Base-by-base conservation (phyloP, 2,329 filamentous ascomycete genomes). In the Talaromyces sp. region DNA sequence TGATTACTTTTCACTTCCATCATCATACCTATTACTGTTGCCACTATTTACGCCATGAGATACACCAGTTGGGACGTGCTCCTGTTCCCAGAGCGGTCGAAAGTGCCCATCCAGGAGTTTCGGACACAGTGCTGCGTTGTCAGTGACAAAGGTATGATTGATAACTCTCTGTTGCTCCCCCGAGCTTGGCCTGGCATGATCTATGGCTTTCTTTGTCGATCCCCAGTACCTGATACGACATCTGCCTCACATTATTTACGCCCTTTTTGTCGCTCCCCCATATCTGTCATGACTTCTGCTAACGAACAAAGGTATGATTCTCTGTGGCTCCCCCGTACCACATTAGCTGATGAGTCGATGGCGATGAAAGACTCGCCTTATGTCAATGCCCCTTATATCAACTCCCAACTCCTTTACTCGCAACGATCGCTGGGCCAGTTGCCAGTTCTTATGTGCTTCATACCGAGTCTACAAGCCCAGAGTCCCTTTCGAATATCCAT, bases 51-150 rank as follows among this genome's bases (percentile, higher is more conserved):
- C 77, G 83, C 71, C 68, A 96, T 96, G 92, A 88, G 92, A 66
- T 96, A 90, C 82, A 86, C 92, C 71, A 88, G 92, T 72, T 96
- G 92, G 92, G 92, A 96, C 72, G 85, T 95, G 64, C 86, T 96
- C 51, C 82, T 96, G 67, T 96, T 96, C 75, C 89, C 91, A 0
- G 80, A 81, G 77, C 84, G 85, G 67, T 88, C 84, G 70, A 88
- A 87, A 71, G 79, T 90, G 13, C 92, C 92, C 0, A 78, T 93
- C 64, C 91, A 91, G 76, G 92, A 96, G 77, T 96, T 95, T 83
- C 89, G 88, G 73, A 91, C 91, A 7, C 84, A 86, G 67, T 96
- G 91, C 75, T 89, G 90, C 74, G 87, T 89, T 36, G 84, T 88
- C 40, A 79, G 79, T 65, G 85, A 86, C 68, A 75, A 74, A 69